Base-by-base conservation (phyloP, 2,329 filamentous ascomycete species). In the Cladophialophora immunda region DNA sequence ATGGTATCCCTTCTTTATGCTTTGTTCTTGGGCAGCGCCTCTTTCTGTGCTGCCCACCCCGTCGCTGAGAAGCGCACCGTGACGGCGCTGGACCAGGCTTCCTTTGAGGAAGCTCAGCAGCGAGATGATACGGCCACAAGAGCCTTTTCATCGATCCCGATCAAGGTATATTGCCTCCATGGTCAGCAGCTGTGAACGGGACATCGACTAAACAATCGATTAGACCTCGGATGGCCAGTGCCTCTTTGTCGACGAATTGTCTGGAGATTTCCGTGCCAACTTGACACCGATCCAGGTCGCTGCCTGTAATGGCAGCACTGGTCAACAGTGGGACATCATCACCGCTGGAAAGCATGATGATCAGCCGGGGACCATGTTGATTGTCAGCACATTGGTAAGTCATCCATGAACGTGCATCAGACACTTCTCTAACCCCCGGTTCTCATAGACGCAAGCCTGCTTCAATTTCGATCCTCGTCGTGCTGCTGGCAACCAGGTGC, bases 391-490 rank as follows among this genome's bases (percentile, higher is more conserved):
- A 3, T 75, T 86, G 70, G 81, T 82, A 70, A 66, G 77, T 73
- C 3, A 15, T 41, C 58, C 30, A 34, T 41, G 17, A 38, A 34
- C 32, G 13, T 29, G 4, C 34, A 8, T 9, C n/a, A 30, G 27
- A 36, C 5, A 15, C 27, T 30, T 15, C 19, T 50, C 27, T 60
- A 19, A 64, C 17, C 9, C 2, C 22, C 19, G 34, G 27, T 2
- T 0, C 52, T 50, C 34, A 25, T 32, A 81, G 77, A 88, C 86
- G 1, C 82, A 87, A 73, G 86, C 85, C 52, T 88, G 86, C 72
- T 77, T 87, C 71, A 88, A 86, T 77, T 86, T 86, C 67, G 86
- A 89, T 70, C 80, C 82, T 4, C 80, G 85, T 55, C 80, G 85
- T 30, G 75, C 79, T 0, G 78, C 79, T 2, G 85, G 84, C 11